Evolutionary conservation across 306 rosid species (phyloP), one percentile per base, ranked within the genome.

Genomic region (Ceratonia siliqua): DNA sequence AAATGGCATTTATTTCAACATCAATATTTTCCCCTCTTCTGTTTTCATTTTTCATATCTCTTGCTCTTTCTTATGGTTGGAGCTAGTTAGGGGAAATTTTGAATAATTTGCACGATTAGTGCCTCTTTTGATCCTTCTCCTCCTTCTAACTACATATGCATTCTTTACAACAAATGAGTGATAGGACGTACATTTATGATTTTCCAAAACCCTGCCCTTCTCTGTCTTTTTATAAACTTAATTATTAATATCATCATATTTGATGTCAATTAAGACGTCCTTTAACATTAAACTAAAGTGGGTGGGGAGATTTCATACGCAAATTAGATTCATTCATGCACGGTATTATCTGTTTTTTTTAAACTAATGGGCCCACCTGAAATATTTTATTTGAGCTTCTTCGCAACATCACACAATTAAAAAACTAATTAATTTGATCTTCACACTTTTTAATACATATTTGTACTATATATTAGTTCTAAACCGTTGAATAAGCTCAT

Each of bases 251-350:
- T 58, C 62, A 73, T 8, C 63, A 5, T 69, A 66, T 54, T 58
- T 74, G 46, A 71, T 77, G 79, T 72, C 78, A 30, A 67, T 68
- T 59, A 49, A 70, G 63, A 74, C 67, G 45, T 32, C 70, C 50
- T 68, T 38, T 69, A 14, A 46, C 77, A 78, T 70, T 58, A 57
- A 74, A 77, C 38, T 36, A 57, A 68, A 76, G 80, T 56, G 59
- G 85, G 77, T 77, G 58, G 84, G 82, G 61, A 41, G 82, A 86
- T 83, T 83, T 81, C 79, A 62, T 42, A 70, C 70, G 72, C 88
- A 81, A 59, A 38, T 66, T 71, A 71, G 75, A 64, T 82, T 84
- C 84, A 32, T 82, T 86, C 89, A 79, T 82, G 90, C 82, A 77
- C 75, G 55, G 79, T 66, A 25, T 58, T 15, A 59, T 81, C 33